phyloP scores from a whole-genome alignment of 495 filamentous ascomycete genomes.

The Collariella sp. region DNA sequence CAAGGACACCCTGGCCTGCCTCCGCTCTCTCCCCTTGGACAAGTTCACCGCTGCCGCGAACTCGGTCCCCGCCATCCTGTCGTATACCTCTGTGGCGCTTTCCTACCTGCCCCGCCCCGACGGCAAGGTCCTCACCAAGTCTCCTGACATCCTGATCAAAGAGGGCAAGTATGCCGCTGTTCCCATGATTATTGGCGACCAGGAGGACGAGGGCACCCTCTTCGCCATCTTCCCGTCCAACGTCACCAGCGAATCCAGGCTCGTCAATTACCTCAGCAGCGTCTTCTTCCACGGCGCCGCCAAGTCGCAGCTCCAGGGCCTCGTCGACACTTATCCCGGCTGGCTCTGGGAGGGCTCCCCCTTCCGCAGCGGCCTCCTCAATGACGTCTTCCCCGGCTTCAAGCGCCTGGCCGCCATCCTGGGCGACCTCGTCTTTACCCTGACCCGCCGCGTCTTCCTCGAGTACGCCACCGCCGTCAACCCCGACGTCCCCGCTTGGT shows the following conservation, averaged over 20 bases:
- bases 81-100: conserved; percentile 54
- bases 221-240: conserved; percentile 57
- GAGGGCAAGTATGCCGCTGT: conserved; percentile 48
- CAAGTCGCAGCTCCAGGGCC: conserved; percentile 33
- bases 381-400: conserved; percentile 64
- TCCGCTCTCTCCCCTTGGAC: conserved; percentile 49
- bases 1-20: conserved; percentile 52
- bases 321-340: conserved; percentile 51
- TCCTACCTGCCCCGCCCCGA: conserved; percentile 61
- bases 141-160: conserved; percentile 45
- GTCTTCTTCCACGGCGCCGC: conserved; percentile 50
- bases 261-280: conserved; percentile 50
- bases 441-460: conserved; percentile 53
- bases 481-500: conserved; percentile 55
- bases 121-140: conserved; percentile 46
- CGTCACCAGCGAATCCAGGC: conserved; percentile 46
- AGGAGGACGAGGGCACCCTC: conserved; percentile 54
- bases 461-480: conserved; percentile 31
- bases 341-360: conserved; percentile 48
- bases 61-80: conserved; percentile 54
- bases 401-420: conserved; percentile 71
- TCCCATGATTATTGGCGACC: conserved; percentile 51
- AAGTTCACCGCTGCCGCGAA: conserved; percentile 57
- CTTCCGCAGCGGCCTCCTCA: conserved; percentile 52
- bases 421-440: conserved; percentile 59